Base-by-base conservation (phyloP, 2,329 filamentous ascomycete species). In the Fusarium bactridioides region DNA sequence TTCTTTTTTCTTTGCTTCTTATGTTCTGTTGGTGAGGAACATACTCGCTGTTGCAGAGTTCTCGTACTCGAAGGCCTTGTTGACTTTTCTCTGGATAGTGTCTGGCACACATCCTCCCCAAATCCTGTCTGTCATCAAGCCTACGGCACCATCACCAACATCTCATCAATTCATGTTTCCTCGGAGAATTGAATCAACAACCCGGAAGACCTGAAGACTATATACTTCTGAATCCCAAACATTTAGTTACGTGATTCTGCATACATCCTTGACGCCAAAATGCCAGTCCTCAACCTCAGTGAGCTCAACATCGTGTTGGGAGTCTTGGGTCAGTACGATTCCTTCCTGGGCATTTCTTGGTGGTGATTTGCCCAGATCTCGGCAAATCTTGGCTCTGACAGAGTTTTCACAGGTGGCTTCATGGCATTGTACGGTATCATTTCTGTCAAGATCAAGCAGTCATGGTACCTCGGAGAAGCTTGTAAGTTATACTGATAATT, bases 391-490 rank as follows among this genome's bases (percentile, higher is more conserved):
- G 69, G 68, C 68, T 31, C 69, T 72, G 40, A 72, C 69, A 47
- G 16, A 15, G n/a, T 51, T 54, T 56, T 29, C 16, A 4, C 58
- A 84, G 85, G 86, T 51, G 78, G 80, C 13, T 88, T 87, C 74
- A 85, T 83, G 27, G 75, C 87, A 3, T 58, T 83, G 9, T 88
- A 85, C 73, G 86, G 86, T 48, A 72, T 88, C 58, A 80, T 86
- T 10, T 87, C 87, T 3, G 83, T 86, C 29, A 85, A 87, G 77
- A 83, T 89, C 70, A 88, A 88, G 78, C 82, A 82, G 54, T 78
- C 79, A 38, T 88, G 86, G 85, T 88, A 87, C 70, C 79, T 89
- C 10, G 87, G 87, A 23, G 86, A 88, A 80, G 87, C 87, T 29
- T 75, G 86, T 87, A 76, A 76, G 85, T 80, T 45, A 10, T n/a